Percentiles rank a stretch among this genome's conserved stretches.
Conservation (phyloP, 257 asterid genomes). For the Salvia miltiorrhiza region DNA sequence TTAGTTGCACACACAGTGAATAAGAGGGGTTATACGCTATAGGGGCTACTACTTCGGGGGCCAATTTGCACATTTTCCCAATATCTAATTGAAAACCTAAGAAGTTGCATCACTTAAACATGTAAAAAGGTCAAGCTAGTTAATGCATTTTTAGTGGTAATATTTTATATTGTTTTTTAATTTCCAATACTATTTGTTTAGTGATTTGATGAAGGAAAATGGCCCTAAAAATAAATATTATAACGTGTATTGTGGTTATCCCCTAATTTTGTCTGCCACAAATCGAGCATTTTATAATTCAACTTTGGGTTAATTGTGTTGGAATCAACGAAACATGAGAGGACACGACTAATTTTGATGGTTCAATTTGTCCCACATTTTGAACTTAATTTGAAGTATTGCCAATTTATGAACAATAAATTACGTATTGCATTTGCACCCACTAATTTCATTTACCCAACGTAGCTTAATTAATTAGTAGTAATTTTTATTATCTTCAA, state of each 20-base stretch:
- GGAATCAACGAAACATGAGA: conserved; percentile 56
- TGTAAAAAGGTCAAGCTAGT: no score
- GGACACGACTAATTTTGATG: conserved; percentile 35
- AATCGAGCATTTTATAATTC: conserved; percentile 21
- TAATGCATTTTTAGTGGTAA: neutral
- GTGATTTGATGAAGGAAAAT: neutral
- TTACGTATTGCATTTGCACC: neutral
- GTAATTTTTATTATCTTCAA: neutral
- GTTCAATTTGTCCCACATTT: conserved; percentile 17
- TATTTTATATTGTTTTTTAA: neutral
- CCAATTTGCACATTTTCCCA: no score
- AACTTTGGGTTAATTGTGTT: conserved; percentile 27
- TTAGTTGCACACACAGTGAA: no score
- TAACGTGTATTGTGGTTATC: conserved; percentile 31
- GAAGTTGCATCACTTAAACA: no score
- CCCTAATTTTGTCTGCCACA: conserved; percentile 60
- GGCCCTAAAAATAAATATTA: neutral
- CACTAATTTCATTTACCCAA: conserved; percentile 16
- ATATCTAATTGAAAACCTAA: no score
- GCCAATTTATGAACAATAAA: conserved; percentile 11
- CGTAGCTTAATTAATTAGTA: conserved; percentile 18
- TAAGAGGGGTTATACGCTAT: no score
- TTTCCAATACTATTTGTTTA: neutral
- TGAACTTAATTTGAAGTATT: neutral
- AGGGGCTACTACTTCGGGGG: no score